Conservation (phyloP, 192 early-diverging fungal species). For the Backusella tuberculispora region DNA sequence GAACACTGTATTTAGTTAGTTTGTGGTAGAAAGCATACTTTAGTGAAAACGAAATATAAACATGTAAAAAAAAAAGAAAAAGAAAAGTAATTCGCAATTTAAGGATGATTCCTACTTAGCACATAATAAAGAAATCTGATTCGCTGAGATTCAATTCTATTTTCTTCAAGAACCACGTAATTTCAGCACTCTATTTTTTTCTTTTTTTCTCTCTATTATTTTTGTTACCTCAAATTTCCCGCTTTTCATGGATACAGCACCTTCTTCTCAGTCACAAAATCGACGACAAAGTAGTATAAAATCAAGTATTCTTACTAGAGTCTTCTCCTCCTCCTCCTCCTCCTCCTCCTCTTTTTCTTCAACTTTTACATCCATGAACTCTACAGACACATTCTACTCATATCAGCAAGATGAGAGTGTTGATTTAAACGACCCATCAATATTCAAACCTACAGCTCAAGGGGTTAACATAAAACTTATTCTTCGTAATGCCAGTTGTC, state of each 20-base stretch:
- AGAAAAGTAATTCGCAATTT: too few species aligned
- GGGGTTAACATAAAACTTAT: not conserved
- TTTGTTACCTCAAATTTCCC: slow-evolving; percentile 10
- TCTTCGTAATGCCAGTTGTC: slow-evolving; percentile 17
- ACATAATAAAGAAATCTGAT: too few species aligned
- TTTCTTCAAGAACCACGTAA: slow-evolving; percentile 11
- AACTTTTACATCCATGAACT: not conserved
- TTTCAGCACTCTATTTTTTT: not conserved
- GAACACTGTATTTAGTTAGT: not conserved
- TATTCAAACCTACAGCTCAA: slow-evolving; percentile 1
- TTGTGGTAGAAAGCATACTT: not conserved
- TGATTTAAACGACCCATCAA: not conserved
- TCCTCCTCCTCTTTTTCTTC: not conserved
- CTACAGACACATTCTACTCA: not conserved
- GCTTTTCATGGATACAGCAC: slow-evolving; percentile 4
- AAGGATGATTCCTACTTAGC: too few species aligned
- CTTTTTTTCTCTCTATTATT: slow-evolving; percentile 2
- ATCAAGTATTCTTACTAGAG: slow-evolving; percentile 1
- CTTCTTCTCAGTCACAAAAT: not conserved
- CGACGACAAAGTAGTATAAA: not conserved
- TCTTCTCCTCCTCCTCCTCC: not conserved
- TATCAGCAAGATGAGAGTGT: not conserved
- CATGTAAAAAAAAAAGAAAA: not conserved
- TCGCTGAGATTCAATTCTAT: slow-evolving; percentile 8
- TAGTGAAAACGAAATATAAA: not conserved